Conservation (phyloP, 345 rosid genomes). For the Eucalyptus virginea region DNA sequence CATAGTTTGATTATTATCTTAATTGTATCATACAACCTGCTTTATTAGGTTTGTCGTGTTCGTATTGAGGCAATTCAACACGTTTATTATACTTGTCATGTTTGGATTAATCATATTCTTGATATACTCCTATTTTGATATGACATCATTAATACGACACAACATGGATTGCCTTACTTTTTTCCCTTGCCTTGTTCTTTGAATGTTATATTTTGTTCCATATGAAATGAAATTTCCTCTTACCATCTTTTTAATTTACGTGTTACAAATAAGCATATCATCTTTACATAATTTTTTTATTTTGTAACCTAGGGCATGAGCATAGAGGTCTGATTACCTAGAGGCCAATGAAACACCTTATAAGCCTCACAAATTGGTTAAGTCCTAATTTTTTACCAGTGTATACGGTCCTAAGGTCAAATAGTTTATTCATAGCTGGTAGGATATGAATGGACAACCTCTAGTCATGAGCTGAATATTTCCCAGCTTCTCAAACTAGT, state of each 20-base stretch:
- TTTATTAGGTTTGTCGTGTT: not conserved
- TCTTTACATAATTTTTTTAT: not conserved
- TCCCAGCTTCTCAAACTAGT: not conserved
- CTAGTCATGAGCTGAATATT: not conserved
- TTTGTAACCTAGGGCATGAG: not conserved
- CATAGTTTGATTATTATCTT: not conserved
- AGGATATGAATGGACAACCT: not conserved
- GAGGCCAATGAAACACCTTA: not conserved
- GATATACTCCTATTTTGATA: not conserved
- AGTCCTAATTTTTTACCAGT: not conserved
- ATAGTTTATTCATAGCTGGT: not conserved
- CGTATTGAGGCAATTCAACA: not conserved
- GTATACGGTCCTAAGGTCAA: not conserved
- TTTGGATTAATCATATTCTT: not conserved
- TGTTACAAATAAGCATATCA: not conserved
- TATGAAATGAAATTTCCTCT: not conserved
- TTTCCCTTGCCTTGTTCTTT: not conserved
- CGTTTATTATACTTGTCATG: not conserved
- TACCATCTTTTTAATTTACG: not conserved
- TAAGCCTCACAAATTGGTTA: not conserved
- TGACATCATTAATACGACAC: not conserved
- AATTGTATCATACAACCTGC: not conserved
- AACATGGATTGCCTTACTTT: not conserved
- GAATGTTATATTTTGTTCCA: not conserved
- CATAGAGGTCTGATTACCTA: not conserved